Evolutionary conservation across 345 rosid species (phyloP).

Genomic region (Populus ilicifolia): DNA sequence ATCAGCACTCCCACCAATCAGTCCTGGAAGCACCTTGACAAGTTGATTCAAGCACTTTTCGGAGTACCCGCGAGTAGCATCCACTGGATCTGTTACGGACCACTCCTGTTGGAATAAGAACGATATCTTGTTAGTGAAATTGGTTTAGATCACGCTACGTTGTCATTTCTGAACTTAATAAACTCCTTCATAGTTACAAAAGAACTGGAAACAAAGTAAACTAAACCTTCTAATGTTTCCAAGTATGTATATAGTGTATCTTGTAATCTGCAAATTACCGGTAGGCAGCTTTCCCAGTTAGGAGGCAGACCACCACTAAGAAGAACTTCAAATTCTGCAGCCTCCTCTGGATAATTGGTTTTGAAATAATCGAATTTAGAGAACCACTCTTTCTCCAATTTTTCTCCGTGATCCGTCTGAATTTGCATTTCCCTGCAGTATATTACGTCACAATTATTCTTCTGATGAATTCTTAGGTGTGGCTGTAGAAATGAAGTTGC

Average conservation of each 20-base stretch:
- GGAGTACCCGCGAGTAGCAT: conserved; percentile 31
- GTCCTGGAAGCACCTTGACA: conserved; percentile 32
- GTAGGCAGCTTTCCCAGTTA: conserved; percentile 34
- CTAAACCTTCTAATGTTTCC: background rate
- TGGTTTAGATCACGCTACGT: background rate
- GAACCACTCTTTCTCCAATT: conserved; percentile 31
- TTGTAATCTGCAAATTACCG: conserved; percentile 17
- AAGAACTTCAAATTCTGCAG: conserved; percentile 23
- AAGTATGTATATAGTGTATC: background rate
- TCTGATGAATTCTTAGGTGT: too few relatives aligned
- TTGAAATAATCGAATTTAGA: conserved; percentile 14
- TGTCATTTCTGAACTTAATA: background rate
- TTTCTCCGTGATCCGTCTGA: conserved; percentile 19
- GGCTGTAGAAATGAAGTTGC: background rate
- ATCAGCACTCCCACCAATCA: conserved; percentile 41
- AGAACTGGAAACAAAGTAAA: background rate
- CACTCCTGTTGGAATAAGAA: conserved; percentile 26
- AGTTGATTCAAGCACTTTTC: conserved; percentile 35
- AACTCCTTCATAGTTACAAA: background rate
- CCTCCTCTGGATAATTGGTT: conserved; percentile 30
- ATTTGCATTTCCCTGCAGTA: conserved; percentile 30
- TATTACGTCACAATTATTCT: background rate
- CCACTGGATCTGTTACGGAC: conserved; percentile 21
- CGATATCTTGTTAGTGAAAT: background rate
- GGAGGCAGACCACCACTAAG: conserved; percentile 28